Evolutionary conservation across 2,329 filamentous ascomycete genomes (phyloP), one percentile per base, ranked within the genome.

Genomic region (Alternaria gaisen): DNA sequence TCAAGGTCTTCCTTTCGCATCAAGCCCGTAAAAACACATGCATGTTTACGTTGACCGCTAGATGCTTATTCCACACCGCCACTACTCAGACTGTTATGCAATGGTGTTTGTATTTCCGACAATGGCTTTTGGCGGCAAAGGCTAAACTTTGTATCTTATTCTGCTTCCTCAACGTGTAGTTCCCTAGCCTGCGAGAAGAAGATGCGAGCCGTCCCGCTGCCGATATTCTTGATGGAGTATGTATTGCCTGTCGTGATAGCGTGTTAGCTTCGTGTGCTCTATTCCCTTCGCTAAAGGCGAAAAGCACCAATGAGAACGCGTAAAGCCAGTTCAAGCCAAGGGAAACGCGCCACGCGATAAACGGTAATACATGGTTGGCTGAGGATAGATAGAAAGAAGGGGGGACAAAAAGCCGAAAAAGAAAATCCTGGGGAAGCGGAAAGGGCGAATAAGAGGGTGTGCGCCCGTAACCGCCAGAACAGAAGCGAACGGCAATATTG

Each of bases 111-210:
- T 36, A 22, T 26, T 26, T 26, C 24, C 24, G 7, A 26, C 24
- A 26, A 26, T 26, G 24, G 24, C 24, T 26, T 24, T 7, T 26
- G 24, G 24, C 6, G 24, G 24, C 24, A 26, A 26, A 26, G 24
- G 24, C 24, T 26, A 26, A 26, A 26, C 24, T 26, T 26, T 26
- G 24, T 26, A 26, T 5, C 32, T 51, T 28, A 30, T 64, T 61
- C 50, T 71, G 56, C 57, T 16, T 61, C 59, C 9, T 67, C 57
- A 3, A 61, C 58, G 18, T 52, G 54, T 42, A 63, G 68, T 64
- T 90, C 92, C 78, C 90, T 94, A 7, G 90, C 94, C 78, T 99
- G 95, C 1, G 93, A 89, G 79, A 98, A 99, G 82, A 98, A 98
- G 50, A 98, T 85, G 40, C 91, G 88, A 5, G 92, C 91, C 5